A percentile compares a stretch with the other conserved stretches of the same genome.
Evolutionary conservation across 2,329 filamentous ascomycete genomes (phyloP).

Genomic region (Fusarium proliferatum): DNA sequence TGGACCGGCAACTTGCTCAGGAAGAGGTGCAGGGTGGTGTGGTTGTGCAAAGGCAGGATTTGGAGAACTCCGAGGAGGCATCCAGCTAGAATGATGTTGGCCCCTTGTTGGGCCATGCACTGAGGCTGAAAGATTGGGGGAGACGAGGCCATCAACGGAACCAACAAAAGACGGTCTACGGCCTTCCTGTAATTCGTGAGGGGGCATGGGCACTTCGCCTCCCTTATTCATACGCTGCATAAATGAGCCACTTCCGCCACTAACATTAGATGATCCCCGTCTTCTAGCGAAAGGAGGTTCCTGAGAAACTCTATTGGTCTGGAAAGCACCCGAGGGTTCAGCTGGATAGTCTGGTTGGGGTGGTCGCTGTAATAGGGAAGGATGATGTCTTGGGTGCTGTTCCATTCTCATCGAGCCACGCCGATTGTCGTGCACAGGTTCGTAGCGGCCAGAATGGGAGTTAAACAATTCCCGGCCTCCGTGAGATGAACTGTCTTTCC

Average conservation of each 20-base stretch:
- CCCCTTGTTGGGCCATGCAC: constrained; percentile 45
- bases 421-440: constrained; percentile 81
- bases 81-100: constrained; percentile 43
- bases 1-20: constrained; percentile 47
- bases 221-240: constrained; percentile 66
- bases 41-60: constrained; percentile 54
- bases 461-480: constrained; percentile 86
- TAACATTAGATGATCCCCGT: constrained; percentile 90
- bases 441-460: constrained; percentile 93
- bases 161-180: constrained; percentile 62
- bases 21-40: constrained; percentile 45
- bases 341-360: constrained; percentile 73
- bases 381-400: constrained; percentile 73
- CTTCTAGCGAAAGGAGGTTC: constrained; percentile 78
- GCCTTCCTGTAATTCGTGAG: constrained; percentile 57
- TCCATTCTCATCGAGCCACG: constrained; percentile 77
- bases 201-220: constrained; percentile 55
- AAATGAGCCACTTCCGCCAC: constrained; percentile 81
- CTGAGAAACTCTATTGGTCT: constrained; percentile 76
- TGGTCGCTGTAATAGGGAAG: constrained; percentile 79
- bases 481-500: constrained; percentile 75
- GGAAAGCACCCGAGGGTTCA: constrained; percentile 88
- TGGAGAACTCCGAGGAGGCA: constrained; percentile 56
- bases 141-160: constrained; percentile 62
- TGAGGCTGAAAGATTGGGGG: constrained; percentile 51